Conservation (phyloP, 192 early-diverging fungal genomes). For the Anaeromyces robustus region DNA sequence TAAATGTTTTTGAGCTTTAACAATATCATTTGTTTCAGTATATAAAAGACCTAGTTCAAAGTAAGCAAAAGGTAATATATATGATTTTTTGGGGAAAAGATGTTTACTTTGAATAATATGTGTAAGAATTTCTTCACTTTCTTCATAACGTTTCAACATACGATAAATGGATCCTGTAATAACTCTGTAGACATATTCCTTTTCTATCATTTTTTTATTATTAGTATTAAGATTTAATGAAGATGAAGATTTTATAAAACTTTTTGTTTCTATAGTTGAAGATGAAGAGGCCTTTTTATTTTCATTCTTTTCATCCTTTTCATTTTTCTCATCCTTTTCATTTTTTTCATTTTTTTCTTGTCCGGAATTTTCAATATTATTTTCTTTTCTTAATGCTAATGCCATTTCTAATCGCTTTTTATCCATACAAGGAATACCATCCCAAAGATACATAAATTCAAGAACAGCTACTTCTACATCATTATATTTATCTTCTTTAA, state of each 20-base stretch:
- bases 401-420: not conserved
- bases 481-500: not conserved
- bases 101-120: not conserved
- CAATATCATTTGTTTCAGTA: not conserved
- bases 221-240: not conserved
- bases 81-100: not conserved
- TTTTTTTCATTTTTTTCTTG: too few relatives aligned
- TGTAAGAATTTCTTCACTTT: not conserved
- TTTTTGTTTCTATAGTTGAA: not conserved
- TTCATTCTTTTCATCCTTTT: not conserved
- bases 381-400: not conserved
- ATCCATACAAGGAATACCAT: not conserved
- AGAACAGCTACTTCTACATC: not conserved
- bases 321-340: not conserved
- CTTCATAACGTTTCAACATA: not conserved
- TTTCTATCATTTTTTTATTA: not conserved
- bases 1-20: not conserved
- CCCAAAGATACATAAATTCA: not conserved
- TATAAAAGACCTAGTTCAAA: not conserved
- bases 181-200: not conserved
- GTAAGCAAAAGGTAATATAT: not conserved
- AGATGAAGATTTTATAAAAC: not conserved
- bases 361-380: too few relatives aligned
- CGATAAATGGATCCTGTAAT: not conserved
- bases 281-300: not conserved